Evolutionary conservation across 2,329 filamentous ascomycete genomes (phyloP).

Genomic region (Verticillium nubilum): DNA sequence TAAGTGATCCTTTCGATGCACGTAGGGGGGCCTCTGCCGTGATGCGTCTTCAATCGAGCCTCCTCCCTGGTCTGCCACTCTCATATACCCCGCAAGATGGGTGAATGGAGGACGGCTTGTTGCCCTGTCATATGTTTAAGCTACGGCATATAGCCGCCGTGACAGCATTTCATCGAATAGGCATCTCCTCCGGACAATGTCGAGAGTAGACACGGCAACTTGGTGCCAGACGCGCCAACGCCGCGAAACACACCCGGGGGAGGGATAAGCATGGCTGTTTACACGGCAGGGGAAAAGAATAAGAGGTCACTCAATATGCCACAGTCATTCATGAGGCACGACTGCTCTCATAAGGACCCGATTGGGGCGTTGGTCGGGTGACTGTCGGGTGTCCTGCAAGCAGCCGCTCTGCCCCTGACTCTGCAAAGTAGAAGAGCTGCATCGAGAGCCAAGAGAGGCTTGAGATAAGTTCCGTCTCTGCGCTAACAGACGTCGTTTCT

Average conservation of each 20-base stretch:
- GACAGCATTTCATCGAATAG: neutral
- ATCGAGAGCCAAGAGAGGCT: neutral
- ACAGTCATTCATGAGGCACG: neutral
- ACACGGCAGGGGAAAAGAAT: neutral
- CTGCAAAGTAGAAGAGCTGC: neutral
- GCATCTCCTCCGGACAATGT: neutral
- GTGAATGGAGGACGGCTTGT: neutral
- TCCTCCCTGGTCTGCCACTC: no score
- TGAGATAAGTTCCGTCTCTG: neutral
- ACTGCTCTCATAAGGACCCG: neutral
- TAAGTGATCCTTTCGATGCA: no score
- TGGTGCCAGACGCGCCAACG: neutral
- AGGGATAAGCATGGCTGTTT: conserved; percentile 2
- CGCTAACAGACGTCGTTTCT: neutral
- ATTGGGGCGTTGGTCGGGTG: neutral
- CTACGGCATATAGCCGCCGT: neutral
- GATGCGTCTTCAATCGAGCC: no score
- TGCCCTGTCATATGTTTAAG: neutral
- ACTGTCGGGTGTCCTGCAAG: neutral
- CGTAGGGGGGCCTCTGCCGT: no score
- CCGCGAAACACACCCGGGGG: neutral
- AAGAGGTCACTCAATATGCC: neutral
- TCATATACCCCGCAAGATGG: no score
- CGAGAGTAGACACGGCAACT: neutral
- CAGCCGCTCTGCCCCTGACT: neutral